A percentile compares a stretch with the other conserved stretches of the same genome.
These are phyloP conservation scores for Plantago coronopus DNA, from an alignment of 305 asterid species.

Conservation along the genomic window DNA sequence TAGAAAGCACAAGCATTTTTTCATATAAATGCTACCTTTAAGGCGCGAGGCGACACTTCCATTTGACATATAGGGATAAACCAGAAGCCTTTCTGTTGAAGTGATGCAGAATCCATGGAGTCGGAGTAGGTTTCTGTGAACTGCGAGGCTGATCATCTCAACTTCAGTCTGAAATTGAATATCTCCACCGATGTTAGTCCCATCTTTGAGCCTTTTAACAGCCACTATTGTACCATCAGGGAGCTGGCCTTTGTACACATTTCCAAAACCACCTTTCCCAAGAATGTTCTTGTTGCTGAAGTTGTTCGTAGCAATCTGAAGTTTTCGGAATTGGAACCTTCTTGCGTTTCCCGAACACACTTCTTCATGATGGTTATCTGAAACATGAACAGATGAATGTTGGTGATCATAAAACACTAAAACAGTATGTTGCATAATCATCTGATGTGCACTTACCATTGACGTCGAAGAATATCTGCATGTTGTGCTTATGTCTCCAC, in stretches of 20 bases:
- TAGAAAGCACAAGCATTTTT: neutral
- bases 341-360: conserved; percentile 71
- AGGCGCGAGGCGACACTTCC: conserved; percentile 94
- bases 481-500: conserved; percentile 78
- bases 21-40: conserved; percentile 45
- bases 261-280: conserved; percentile 91
- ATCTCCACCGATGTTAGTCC: conserved; percentile 64
- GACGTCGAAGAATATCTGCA: conserved; percentile 67
- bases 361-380: conserved; percentile 74
- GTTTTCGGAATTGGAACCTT: conserved; percentile 69
- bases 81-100: conserved; percentile 67
- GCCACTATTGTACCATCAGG: conserved; percentile 84
- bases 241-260: conserved; percentile 82
- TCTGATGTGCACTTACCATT: conserved; percentile 42
- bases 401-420: neutral
- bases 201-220: conserved; percentile 81
- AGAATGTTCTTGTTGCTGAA: conserved; percentile 82
- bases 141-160: conserved; percentile 90
- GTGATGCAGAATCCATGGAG: conserved; percentile 76
- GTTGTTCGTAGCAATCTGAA: conserved; percentile 71
- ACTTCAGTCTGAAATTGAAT: conserved; percentile 90
- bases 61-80: conserved; percentile 88
- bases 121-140: conserved; percentile 78
- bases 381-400: conserved; percentile 10
- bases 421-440: neutral